These are phyloP conservation scores for Obba rivulosa DNA, from an alignment of 768 basidiomycete species.

Conservation along the genomic window DNA sequence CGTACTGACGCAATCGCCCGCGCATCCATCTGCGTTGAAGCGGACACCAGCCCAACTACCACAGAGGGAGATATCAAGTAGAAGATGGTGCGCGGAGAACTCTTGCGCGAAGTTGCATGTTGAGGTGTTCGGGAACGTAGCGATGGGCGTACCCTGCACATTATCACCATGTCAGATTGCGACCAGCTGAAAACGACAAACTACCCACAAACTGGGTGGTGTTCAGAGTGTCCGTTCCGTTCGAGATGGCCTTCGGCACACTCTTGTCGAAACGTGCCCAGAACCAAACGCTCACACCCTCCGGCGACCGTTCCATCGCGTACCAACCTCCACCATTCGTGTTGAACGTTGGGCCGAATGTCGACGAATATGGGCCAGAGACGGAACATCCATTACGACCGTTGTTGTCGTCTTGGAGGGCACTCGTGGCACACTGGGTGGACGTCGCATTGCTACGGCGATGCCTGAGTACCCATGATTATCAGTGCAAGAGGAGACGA, in stretches of 20 bases:
- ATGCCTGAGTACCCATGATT: no score
- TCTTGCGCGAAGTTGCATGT: conserved; percentile 48
- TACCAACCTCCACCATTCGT: conserved; percentile 58
- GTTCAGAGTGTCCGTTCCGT: conserved; percentile 36
- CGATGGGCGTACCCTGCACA: conserved; percentile 48
- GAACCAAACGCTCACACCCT: conserved; percentile 65
- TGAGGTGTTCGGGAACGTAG: conserved; percentile 50
- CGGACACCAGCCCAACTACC: conserved; percentile 53
- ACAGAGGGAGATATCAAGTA: conserved; percentile 67
- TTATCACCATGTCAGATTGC: background rate
- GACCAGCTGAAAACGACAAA: background rate
- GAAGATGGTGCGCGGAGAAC: conserved; percentile 53
- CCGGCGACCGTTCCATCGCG: conserved; percentile 52
- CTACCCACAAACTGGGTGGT: conserved; percentile 47
- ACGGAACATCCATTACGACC: conserved; percentile 58
- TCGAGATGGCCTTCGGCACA: conserved; percentile 43
- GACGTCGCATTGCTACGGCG: conserved; percentile 5
- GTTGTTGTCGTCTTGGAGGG: conserved; percentile 29
- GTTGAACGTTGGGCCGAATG: conserved; percentile 57
- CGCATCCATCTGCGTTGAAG: conserved; percentile 45
- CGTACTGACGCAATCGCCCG: conserved; percentile 47
- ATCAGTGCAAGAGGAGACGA: background rate
- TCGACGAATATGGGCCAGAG: conserved; percentile 28
- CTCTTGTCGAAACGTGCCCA: conserved; percentile 44
- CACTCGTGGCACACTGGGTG: conserved; percentile 33